Evolutionary conservation across 1,284 basidiomycete genomes (phyloP).

Genomic region (Cutaneotrichosporon sp.): DNA sequence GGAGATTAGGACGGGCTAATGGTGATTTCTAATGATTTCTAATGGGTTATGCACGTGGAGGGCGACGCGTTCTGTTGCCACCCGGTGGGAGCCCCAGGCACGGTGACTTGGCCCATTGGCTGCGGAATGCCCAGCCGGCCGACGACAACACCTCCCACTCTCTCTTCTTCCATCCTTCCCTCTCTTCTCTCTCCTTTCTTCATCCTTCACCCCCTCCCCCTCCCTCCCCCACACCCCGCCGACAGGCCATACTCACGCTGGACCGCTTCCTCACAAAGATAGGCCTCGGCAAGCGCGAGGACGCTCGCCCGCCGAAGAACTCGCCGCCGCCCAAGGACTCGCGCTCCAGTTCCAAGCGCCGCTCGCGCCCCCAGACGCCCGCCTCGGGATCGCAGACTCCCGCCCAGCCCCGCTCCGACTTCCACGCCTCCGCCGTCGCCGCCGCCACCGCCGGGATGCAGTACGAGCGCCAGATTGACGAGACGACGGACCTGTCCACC

Average conservation of each 20-base stretch:
- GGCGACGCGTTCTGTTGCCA: not conserved
- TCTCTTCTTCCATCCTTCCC: not conserved
- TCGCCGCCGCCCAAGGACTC: not conserved
- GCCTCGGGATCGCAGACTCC: not conserved
- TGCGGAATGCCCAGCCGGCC: not conserved
- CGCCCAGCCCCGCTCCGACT: constrained; percentile 9
- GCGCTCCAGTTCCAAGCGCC: not conserved
- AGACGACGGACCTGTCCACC: constrained; percentile 49
- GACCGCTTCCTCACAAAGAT: constrained; percentile 10
- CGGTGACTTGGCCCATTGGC: not conserved
- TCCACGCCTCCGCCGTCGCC: constrained; percentile 15
- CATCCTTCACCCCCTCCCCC: not conserved
- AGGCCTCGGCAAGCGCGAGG: constrained; percentile 8
- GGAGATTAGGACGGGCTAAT: too few species aligned
- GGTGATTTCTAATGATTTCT: too few species aligned
- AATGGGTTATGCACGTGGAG: not conserved
- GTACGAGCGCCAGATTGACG: constrained; percentile 45
- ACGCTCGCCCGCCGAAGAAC: not conserved
- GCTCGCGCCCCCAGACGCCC: not conserved
- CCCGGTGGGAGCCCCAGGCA: not conserved
- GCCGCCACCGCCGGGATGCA: constrained; percentile 15
- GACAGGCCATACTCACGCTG: constrained; percentile 2
- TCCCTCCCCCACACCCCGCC: not conserved
- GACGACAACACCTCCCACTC: not conserved
- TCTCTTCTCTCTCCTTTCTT: not conserved